Percentiles rank a stretch among this genome's conserved stretches.
These are phyloP conservation scores for Mariannaea elegans DNA, from an alignment of 2,329 filamentous ascomycete genomes.

Conservation along the genomic window DNA sequence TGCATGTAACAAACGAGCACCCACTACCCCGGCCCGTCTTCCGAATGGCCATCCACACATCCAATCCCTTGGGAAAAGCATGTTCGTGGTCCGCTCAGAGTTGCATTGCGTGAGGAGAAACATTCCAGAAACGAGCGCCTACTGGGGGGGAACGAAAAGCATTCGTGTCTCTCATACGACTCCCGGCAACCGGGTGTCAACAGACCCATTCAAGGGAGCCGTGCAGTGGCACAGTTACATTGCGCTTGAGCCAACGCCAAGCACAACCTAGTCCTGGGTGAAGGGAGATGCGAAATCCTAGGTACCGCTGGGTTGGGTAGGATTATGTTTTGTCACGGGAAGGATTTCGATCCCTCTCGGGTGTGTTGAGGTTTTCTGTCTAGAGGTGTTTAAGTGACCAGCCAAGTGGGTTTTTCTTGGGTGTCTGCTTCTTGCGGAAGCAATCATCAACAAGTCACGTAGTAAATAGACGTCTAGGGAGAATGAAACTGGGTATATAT, in stretches of 20 bases:
- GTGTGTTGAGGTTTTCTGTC: neutral
- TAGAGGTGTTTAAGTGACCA: neutral
- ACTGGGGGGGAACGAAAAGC: neutral
- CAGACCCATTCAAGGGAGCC: slow-evolving; percentile 11
- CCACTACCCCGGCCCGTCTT: slow-evolving; percentile 5
- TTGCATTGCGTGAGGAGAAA: slow-evolving; percentile 1
- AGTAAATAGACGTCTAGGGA: too few relatives aligned
- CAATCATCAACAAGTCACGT: too few relatives aligned
- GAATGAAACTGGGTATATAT: too few relatives aligned
- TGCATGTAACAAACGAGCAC: neutral
- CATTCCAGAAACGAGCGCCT: slow-evolving; percentile 13
- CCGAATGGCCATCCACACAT: slow-evolving; percentile 19
- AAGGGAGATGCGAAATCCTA: slow-evolving; percentile 13
- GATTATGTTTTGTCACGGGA: neutral
- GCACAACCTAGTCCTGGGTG: slow-evolving; percentile 15
- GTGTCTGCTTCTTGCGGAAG: too few relatives aligned
- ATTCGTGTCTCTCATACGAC: slow-evolving; percentile 33
- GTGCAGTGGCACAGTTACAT: slow-evolving; percentile 4
- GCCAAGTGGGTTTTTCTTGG: too few relatives aligned
- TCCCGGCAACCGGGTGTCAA: neutral
- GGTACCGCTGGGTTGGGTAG: slow-evolving; percentile 22
- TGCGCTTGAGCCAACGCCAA: slow-evolving; percentile 10
- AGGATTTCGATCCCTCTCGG: slow-evolving; percentile 11
- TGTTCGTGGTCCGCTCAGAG: slow-evolving; percentile 2
- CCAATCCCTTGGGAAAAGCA: slow-evolving; percentile 26